phyloP scores from a whole-genome alignment of 1,284 basidiomycete genomes.

The Ustilago sp. region DNA sequence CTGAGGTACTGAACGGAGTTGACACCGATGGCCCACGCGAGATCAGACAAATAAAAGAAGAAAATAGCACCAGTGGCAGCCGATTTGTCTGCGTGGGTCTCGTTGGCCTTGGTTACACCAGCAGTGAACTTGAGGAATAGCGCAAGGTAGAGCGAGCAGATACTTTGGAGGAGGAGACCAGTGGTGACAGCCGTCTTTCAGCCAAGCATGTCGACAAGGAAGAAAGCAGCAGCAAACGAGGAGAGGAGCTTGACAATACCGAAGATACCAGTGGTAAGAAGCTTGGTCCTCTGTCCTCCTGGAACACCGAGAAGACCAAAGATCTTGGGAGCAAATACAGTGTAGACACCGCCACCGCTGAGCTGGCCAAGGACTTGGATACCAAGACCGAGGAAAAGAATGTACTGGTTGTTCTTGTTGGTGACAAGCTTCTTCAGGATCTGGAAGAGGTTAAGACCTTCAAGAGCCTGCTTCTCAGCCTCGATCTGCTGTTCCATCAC shows the following conservation, averaged over 20 bases:
- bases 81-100: slow-evolving; percentile 43
- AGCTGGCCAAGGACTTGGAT: slow-evolving; percentile 59
- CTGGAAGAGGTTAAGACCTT: slow-evolving; percentile 37
- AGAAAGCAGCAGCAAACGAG: slow-evolving; percentile 55
- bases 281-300: slow-evolving; percentile 42
- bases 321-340: slow-evolving; percentile 53
- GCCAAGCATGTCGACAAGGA: slow-evolving; percentile 55
- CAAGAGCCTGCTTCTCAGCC: slow-evolving; percentile 38
- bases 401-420: slow-evolving; percentile 53
- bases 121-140: slow-evolving; percentile 51
- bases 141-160: slow-evolving; percentile 49
- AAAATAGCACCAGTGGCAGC: slow-evolving; percentile 51
- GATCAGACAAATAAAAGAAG: slow-evolving; percentile 53
- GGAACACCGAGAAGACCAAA: slow-evolving; percentile 49
- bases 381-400: slow-evolving; percentile 50
- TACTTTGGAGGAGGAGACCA: slow-evolving; percentile 43
- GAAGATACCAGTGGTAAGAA: slow-evolving; percentile 54
- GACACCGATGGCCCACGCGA: slow-evolving; percentile 57
- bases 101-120: slow-evolving; percentile 36
- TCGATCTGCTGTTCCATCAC: slow-evolving; percentile 47
- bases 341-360: slow-evolving; percentile 53
- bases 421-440: slow-evolving; percentile 46
- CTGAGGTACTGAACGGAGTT: slow-evolving; percentile 57
- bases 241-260: slow-evolving; percentile 58
- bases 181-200: slow-evolving; percentile 50